Evolutionary conservation across 1,284 basidiomycete genomes (phyloP).

Genomic region (Austroboletus novae-zelandiae): DNA sequence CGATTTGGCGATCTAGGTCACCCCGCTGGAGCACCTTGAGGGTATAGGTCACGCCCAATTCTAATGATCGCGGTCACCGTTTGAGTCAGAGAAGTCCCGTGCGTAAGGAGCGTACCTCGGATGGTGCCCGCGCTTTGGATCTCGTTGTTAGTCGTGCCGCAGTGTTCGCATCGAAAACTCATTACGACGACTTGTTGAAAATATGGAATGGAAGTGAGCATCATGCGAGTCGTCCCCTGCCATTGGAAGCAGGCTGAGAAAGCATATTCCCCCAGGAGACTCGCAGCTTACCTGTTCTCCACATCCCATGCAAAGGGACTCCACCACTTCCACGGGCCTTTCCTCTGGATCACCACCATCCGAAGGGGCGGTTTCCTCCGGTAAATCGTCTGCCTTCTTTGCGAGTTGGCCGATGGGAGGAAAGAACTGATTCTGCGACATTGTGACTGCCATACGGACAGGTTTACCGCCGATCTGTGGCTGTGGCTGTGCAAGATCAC

Average conservation of each 20-base stretch:
- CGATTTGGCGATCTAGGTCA: constrained; percentile 92
- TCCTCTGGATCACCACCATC: constrained; percentile 32
- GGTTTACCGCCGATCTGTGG: background rate
- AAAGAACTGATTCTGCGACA: constrained; percentile 39
- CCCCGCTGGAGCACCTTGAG: constrained; percentile 71
- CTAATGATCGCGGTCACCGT: constrained; percentile 34
- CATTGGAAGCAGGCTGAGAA: constrained; percentile 16
- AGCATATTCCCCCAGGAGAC: background rate
- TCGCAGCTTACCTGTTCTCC: constrained; percentile 65
- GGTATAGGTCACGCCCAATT: constrained; percentile 74
- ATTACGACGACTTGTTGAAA: constrained; percentile 96
- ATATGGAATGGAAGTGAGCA: constrained; percentile 95
- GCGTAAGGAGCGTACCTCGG: constrained; percentile 56
- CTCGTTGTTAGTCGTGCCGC: constrained; percentile 90
- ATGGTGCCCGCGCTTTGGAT: constrained; percentile 91
- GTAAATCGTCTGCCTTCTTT: constrained; percentile 32
- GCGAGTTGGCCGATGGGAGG: constrained; percentile 49
- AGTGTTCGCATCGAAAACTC: constrained; percentile 95
- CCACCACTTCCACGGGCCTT: constrained; percentile 76
- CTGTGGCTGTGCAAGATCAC: too few species aligned
- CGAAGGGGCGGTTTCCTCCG: constrained; percentile 17
- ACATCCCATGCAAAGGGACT: constrained; percentile 95
- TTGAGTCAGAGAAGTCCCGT: too few species aligned
- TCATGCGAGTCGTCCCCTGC: constrained; percentile 87
- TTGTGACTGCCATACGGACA: constrained; percentile 4